These are phyloP conservation scores for Didymella glomerata DNA, from an alignment of 2,329 filamentous ascomycete species.

Conservation along the genomic window DNA sequence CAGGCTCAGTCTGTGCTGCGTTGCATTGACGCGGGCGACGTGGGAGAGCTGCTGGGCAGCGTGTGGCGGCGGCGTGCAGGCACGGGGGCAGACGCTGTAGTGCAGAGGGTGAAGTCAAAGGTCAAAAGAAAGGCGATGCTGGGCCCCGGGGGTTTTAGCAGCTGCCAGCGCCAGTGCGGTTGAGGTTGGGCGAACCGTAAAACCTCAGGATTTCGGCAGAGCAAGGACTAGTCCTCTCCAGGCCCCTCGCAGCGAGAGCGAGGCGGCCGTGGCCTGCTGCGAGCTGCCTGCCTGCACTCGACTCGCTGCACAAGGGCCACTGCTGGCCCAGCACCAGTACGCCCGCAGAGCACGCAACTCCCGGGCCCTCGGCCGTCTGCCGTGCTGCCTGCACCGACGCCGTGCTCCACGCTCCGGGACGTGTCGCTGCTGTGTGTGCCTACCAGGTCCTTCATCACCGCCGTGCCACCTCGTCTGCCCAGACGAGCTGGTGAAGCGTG, in stretches of 20 bases:
- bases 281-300: slow-evolving; percentile 7
- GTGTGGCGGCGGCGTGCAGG: slow-evolving; percentile 4
- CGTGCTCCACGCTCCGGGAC: slow-evolving; percentile 25
- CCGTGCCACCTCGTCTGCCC: slow-evolving; percentile 13
- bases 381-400: slow-evolving; percentile 19
- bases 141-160: slow-evolving; percentile 31
- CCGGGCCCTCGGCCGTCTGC: slow-evolving; percentile 18
- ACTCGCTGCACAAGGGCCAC: slow-evolving; percentile 5
- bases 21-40: slow-evolving; percentile 37
- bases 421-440: slow-evolving; percentile 12
- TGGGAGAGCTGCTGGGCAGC: slow-evolving; percentile 22
- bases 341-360: slow-evolving; percentile 1
- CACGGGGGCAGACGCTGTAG: slow-evolving; percentile 1
- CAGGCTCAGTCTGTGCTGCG: slow-evolving; percentile 29
- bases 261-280: slow-evolving; percentile 5
- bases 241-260: slow-evolving; percentile 23
- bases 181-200: slow-evolving; percentile 23
- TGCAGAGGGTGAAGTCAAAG: slow-evolving; percentile 22
- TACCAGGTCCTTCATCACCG: slow-evolving; percentile 6
- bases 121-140: slow-evolving; percentile 38
- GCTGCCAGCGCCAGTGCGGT: slow-evolving; percentile 24
- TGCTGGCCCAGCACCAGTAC: neutral
- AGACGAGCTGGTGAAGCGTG: neutral
- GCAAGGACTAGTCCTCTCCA: slow-evolving; percentile 28
- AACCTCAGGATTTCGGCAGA: slow-evolving; percentile 25